phyloP scores from a whole-genome alignment of 805 yeast species.

The Suhomyces sp. region DNA sequence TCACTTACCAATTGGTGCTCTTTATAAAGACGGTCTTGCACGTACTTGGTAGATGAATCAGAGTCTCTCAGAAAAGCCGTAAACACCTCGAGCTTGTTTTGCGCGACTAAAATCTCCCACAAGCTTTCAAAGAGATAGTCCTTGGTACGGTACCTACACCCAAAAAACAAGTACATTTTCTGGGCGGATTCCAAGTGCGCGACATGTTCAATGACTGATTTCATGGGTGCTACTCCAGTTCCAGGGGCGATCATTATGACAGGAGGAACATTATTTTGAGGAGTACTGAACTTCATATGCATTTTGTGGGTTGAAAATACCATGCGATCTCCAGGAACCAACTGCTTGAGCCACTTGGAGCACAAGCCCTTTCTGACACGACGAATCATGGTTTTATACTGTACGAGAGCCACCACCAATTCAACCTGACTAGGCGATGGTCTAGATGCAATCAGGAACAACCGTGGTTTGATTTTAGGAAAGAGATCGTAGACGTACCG shows the following conservation, averaged over 20 bases:
- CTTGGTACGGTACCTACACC: slow-evolving; percentile 62
- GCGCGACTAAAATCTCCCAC: slow-evolving; percentile 41
- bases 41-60: slow-evolving; percentile 52
- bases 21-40: slow-evolving; percentile 67
- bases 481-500: slow-evolving; percentile 73
- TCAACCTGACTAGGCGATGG: slow-evolving; percentile 48
- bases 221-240: slow-evolving; percentile 94
- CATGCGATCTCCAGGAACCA: slow-evolving; percentile 48
- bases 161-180: slow-evolving; percentile 60
- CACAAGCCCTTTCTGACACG: slow-evolving; percentile 79
- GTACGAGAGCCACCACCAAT: slow-evolving; percentile 78
- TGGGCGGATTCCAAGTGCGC: slow-evolving; percentile 16
- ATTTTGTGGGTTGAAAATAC: slow-evolving; percentile 52
- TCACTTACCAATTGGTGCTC: slow-evolving; percentile 49
- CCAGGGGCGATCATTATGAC: slow-evolving; percentile 85
- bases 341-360: slow-evolving; percentile 64
- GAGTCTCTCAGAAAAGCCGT: slow-evolving; percentile 49
- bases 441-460: slow-evolving; percentile 78
- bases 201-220: slow-evolving; percentile 55
- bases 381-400: slow-evolving; percentile 77
- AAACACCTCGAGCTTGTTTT: slow-evolving; percentile 34
- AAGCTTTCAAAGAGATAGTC: slow-evolving; percentile 65
- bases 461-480: slow-evolving; percentile 76
- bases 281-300: slow-evolving; percentile 31
- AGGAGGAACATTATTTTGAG: slow-evolving; percentile 29